Base-by-base conservation (phyloP, 1,284 basidiomycete genomes). In the Apiotrichum sp. region DNA sequence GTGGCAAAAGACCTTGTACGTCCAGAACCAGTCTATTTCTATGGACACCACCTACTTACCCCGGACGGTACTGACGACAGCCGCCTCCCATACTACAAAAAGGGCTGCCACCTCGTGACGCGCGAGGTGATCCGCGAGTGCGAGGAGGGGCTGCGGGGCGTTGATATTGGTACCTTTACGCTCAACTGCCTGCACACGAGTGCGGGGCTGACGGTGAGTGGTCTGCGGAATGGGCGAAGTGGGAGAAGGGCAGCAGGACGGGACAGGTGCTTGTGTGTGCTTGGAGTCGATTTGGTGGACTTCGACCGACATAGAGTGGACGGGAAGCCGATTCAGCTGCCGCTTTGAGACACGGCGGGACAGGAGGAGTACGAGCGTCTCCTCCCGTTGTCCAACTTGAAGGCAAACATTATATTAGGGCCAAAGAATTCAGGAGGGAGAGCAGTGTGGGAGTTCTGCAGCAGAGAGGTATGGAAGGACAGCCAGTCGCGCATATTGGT, bases 1-100 rank as follows among this genome's bases (percentile, higher is more conserved):
- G 55, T 95, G 91, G 89, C 93, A 96, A 72, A 92, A 86, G 74
- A 86, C 86, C 6, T 93, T 96, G 73, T 73, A 48, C 83, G 71
- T 33, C 22, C 22, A 4, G 4, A 42, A n/a, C 22, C 22, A 22
- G 22, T 22, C 22, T 22, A 22, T 22, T 22, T 22, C 22, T 22
- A 22, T 22, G 22, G 22, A 22, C 22, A 22, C 22, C 22, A 22
- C 31, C 29, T 16, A 4, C 13, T 38, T 38, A 13, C 8, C 8
- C 36, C 36, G 36, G 7, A 8, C 36, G 13, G 4, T 7, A 36
- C 46, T 57, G 49, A 57, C 48, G 6, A 6, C 56, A 74, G 74
- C 58, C 65, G 68, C 29, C 69, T 79, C 6, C 65, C 73, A 8
- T 67, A 72, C 14, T 66, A 71, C 52, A 69, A 64, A 61, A 80